phyloP scores from a whole-genome alignment of 208 protist genomes.

The Trypanosoma theileri region DNA sequence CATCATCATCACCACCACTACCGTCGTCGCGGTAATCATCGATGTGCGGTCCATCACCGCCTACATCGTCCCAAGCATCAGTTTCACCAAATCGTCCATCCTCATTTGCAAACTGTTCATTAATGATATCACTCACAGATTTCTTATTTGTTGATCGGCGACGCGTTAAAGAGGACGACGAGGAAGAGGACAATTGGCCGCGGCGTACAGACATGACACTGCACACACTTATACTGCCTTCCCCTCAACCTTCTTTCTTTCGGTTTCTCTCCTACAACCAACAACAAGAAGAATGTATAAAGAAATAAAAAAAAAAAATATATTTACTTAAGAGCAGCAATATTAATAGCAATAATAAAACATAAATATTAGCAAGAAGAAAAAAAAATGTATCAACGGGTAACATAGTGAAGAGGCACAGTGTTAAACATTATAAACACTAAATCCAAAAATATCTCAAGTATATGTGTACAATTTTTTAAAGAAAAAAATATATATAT shows the following conservation, averaged over 20 bases:
- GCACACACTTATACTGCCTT: neutral
- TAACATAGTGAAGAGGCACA: no score
- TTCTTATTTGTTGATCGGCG: constrained; percentile 41
- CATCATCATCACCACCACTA: constrained; percentile 21
- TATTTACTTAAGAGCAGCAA: no score
- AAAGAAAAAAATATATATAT: no score
- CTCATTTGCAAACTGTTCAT: constrained; percentile 50
- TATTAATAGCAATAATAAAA: no score
- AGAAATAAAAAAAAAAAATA: no score
- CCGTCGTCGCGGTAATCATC: constrained; percentile 21
- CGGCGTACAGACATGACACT: constrained; percentile 20
- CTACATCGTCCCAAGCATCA: constrained; percentile 21
- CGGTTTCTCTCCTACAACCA: constrained; percentile 11
- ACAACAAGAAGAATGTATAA: no score
- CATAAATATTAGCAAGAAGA: no score
- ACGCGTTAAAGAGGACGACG: no score
- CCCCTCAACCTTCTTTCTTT: constrained; percentile 7
- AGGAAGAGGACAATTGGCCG: neutral
- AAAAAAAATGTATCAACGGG: no score
- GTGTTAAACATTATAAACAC: no score
- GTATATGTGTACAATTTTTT: no score
- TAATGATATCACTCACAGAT: constrained; percentile 64
- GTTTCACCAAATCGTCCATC: neutral
- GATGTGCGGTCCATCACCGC: constrained; percentile 21
- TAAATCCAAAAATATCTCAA: no score